Base-by-base conservation (phyloP, 1,139 yeast genomes). In the Pichia sp. region DNA sequence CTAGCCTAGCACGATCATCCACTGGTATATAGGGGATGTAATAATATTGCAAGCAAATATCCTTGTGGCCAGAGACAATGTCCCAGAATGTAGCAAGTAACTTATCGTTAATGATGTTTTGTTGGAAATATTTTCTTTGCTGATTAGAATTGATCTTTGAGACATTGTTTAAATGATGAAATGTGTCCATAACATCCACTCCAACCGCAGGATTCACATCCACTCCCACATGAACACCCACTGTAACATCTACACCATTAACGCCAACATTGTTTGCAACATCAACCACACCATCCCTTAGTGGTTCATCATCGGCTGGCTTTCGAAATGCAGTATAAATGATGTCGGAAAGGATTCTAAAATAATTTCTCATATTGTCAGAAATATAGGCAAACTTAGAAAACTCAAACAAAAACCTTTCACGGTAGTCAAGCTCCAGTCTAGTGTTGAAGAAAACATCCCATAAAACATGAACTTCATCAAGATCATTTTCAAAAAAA, bases 81-180 rank as follows among this genome's bases (percentile, higher is more conserved):
- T 47, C 43, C 66, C 65, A 64, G 30, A 62, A 52, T 12, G 63
- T 54, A 48, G 58, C 51, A 16, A 55, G 42, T 3, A 62, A 31
- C 8, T 36, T 41, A n/a, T 26, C 39, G 37, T 53, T 51, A 23
- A 55, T 16, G 6, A 44, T 4, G 7, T 23, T 13, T 30, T 41
- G 37, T 19, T 23, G 30, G 18, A 7, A 30, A 9, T 19, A 5
- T 9, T n/a, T 10, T n/a, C 36, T 31, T 10, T 31, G 36, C 16
- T 40, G 42, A 25, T 22, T 34, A 3, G 19, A 21, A 26, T 36
- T 40, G 16, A 43, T 37, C 12, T 18, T 8, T 12, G 40, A 13
- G n/a, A 7, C 36, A 1, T 49, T 56, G 47, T 40, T 44, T 31
- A 65, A 43, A 44, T 63, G 65, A 21, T 59, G 58, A 30, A 63